phyloP scores from a whole-genome alignment of 495 filamentous ascomycete genomes.

The Neurospora sp. region DNA sequence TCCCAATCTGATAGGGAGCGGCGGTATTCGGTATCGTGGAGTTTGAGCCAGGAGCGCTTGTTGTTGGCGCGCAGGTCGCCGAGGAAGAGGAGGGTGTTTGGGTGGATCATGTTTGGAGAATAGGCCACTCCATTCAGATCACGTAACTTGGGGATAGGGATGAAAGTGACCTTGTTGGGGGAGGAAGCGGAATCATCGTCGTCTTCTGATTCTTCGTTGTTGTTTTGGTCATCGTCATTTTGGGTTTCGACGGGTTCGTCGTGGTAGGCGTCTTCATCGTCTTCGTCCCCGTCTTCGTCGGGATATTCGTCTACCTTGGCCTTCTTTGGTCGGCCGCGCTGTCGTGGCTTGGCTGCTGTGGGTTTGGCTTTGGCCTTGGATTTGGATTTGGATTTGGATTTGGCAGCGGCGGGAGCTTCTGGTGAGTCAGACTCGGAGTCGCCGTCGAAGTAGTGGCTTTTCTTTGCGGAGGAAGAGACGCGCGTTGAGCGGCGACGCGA shows the following conservation, averaged over 20 bases:
- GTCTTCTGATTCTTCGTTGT: constrained; percentile 13
- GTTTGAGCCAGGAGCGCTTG: constrained; percentile 73
- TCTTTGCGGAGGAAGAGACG: not conserved
- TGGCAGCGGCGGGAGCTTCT: not conserved
- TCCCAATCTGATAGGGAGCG: constrained; percentile 69
- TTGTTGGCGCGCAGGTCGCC: constrained; percentile 45
- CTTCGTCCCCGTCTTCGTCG: constrained; percentile 13
- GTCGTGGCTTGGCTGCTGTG: not conserved
- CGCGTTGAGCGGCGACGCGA: not conserved
- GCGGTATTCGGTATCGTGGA: constrained; percentile 67
- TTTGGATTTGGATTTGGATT: constrained; percentile 9
- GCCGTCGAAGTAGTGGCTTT: not conserved
- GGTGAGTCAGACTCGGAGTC: not conserved
- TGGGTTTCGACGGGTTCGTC: constrained; percentile 4
- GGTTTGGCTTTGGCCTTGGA: constrained; percentile 6
- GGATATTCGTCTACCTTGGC: not conserved
- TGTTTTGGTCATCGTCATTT: constrained; percentile 4
- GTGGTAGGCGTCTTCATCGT: constrained; percentile 13
- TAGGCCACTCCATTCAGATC: constrained; percentile 58
- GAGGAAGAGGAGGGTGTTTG: constrained; percentile 73
- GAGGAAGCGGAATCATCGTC: constrained; percentile 27
- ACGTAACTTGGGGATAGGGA: constrained; percentile 59
- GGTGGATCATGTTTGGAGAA: constrained; percentile 58
- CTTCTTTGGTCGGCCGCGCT: not conserved
- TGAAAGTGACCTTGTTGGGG: constrained; percentile 36